Base-by-base conservation (phyloP, 768 basidiomycete species). In the Boletus bicolor region DNA sequence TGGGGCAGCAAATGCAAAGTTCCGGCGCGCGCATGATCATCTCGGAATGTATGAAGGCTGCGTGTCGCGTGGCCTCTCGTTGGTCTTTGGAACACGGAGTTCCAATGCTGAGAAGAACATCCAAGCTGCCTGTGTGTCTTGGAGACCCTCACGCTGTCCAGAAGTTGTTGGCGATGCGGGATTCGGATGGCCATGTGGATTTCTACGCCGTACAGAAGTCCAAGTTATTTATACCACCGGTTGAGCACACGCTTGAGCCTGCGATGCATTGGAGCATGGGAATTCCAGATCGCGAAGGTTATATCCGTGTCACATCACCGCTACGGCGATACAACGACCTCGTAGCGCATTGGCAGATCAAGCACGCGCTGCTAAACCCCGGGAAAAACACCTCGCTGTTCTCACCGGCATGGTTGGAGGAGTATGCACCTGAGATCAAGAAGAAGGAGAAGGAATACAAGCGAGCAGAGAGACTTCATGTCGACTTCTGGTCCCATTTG, bases 331-430 rank as follows among this genome's bases (percentile, higher is more conserved):
- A 84, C 70, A 72, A 74, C 36, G 97, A 99, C 70, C 69, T 97
- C 53, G 69, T 94, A 12, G 74, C 76, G 10, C 97, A 98, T 73
- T 99, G 94, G 93, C 95, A 98, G 69, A 83, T 99, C 72, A 95
- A 97, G 66, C 76, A 85, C 48, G 82, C 81, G 6, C 71, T 98
- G 11, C 73, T 88, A 7, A 72, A 68, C 12, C 68, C 66, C 7
- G 60, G 54, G 37, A 70, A 75, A 6, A 54, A 53, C 44, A 64
- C 67, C 2, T 73, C 78, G 4, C 68, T 77, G 4, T 85, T 89
- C 63, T 73, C 74, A 32, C 46, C 62, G 3, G 71, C 75, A 32
- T 79, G 78, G 69, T 61, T 91, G 64, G 67, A 72, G 63, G 68
- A 65, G 11, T 75, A 82, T 53, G 76, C 71, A 9, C 60, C 70